A percentile compares a stretch with the other conserved stretches of the same genome.
Evolutionary conservation across 331 rosid genomes (phyloP).

Genomic region (Rosa hybrid): DNA sequence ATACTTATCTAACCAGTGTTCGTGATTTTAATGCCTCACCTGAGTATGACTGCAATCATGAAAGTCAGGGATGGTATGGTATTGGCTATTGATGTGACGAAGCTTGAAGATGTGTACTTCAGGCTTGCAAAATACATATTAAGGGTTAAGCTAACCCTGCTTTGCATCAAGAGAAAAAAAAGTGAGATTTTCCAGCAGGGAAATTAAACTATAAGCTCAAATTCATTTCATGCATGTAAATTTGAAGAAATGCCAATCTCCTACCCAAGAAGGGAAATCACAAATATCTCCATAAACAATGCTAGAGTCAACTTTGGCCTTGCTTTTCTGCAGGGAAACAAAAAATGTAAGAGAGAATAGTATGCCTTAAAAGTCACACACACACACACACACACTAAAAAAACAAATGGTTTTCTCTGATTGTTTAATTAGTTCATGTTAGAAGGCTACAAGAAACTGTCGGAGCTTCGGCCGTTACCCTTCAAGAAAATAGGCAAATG

Average conservation of each 20-base stretch:
- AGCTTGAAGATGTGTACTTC: slow-evolving; percentile 27
- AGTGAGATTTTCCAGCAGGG: neutral
- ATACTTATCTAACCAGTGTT: neutral
- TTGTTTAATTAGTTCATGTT: neutral
- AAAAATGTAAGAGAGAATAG: neutral
- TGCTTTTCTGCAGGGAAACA: slow-evolving; percentile 13
- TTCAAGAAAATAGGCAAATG: slow-evolving; percentile 53
- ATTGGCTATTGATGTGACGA: slow-evolving; percentile 19
- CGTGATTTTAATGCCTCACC: neutral
- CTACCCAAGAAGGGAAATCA: slow-evolving; percentile 15
- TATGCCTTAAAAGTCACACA: neutral
- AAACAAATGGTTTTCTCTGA: neutral
- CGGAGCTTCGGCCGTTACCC: slow-evolving; percentile 24
- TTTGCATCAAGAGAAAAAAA: slow-evolving; percentile 9
- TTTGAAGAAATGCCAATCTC: neutral
- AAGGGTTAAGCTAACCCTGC: slow-evolving; percentile 22
- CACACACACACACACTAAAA: too few species aligned
- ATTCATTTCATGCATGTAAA: neutral
- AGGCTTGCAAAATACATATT: slow-evolving; percentile 23
- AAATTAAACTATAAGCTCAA: neutral
- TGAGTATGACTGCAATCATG: neutral
- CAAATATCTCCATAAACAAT: slow-evolving; percentile 27
- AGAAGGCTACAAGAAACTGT: neutral
- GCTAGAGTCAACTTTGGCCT: slow-evolving; percentile 23
- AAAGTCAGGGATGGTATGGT: slow-evolving; percentile 20